Evolutionary conservation across 2,329 filamentous ascomycete species (phyloP), one percentile per base, ranked within the genome.

Genomic region (Monilinia polystroma): DNA sequence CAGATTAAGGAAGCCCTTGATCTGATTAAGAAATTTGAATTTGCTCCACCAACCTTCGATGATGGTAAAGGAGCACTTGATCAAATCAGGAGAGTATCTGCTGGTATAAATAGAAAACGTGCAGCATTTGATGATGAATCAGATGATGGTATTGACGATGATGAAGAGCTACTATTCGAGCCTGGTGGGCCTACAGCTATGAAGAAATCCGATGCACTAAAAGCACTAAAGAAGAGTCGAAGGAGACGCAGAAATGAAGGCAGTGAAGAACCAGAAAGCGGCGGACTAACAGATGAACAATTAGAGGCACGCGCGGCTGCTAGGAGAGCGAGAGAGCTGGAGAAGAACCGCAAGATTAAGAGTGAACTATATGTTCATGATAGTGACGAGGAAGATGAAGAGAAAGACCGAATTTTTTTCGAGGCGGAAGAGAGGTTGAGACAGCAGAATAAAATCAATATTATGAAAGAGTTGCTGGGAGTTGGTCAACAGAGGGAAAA

Each of bases 371-470:
- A 88, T 73, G 90, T 99, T 62, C 86, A 90, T 67, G 88, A 89
- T 49, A 92, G 90, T 71, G 95, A 98, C 75, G 95, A 98, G 64
- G 93, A 97, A 72, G 92, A 97, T 74, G 87, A 85, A 45, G 92
- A 93, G 57, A 85, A 86, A 66, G 86, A 91, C 78, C 81, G 76
- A 29, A 87, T 85, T 26, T 97, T 97, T 78, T 97, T 94, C 78
- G 87, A 84, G 2, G 83, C 85, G 20, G 93, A 97, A 78, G 87
- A 89, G 76, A 80, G 84, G 70, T 82, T 89, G 68, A 82, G 90
- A 59, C 82, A 86, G 70, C 84, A 84, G 62, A 66, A 68, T 7
- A 76, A 75, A 12, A 69, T 72, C 29, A 47, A 64, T 20, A 72
- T 72, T 29, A 73, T 76, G 73, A 75, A 76, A 53, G 72, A 71